Evolutionary conservation across 1,284 basidiomycete genomes (phyloP).

Genomic region (Apiotrichum akiyoshidainum): DNA sequence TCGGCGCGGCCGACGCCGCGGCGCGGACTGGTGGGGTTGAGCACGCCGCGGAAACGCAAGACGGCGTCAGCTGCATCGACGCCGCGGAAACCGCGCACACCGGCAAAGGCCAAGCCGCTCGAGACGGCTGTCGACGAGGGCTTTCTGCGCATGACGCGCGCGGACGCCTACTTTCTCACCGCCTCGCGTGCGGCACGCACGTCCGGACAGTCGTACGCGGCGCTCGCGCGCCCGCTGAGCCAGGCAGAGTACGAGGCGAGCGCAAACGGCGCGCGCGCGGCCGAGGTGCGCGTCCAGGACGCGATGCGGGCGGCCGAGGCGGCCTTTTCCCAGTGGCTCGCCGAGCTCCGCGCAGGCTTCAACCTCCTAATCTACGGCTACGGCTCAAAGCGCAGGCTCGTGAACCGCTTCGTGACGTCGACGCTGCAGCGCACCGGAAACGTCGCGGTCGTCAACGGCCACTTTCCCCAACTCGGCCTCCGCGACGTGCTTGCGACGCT

Average conservation of each 20-base stretch:
- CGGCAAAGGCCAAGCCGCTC: slow-evolving; percentile 6
- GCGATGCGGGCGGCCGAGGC: slow-evolving; percentile 14
- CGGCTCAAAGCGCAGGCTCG: slow-evolving; percentile 71
- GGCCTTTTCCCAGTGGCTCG: slow-evolving; percentile 55
- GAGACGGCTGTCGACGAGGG: slow-evolving; percentile 28
- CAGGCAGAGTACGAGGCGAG: slow-evolving; percentile 43
- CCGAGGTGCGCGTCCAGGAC: slow-evolving; percentile 30
- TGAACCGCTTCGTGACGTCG: slow-evolving; percentile 68
- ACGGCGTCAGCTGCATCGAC: slow-evolving; percentile 27
- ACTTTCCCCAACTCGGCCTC: slow-evolving; percentile 65
- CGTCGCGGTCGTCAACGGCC: slow-evolving; percentile 75
- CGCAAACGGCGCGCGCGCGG: slow-evolving; percentile 1
- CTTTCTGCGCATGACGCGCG: slow-evolving; percentile 52
- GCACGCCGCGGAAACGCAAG: slow-evolving; percentile 31
- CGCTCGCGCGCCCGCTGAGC: slow-evolving; percentile 60
- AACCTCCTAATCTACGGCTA: slow-evolving; percentile 80
- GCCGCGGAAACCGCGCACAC: slow-evolving; percentile 13
- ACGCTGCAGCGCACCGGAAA: slow-evolving; percentile 61
- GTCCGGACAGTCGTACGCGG: slow-evolving; percentile 71
- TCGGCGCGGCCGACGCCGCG: slow-evolving; percentile 7
- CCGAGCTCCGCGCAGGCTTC: slow-evolving; percentile 75
- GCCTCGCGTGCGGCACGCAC: slow-evolving; percentile 64
- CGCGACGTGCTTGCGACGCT: slow-evolving; percentile 69
- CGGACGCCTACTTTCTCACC: slow-evolving; percentile 75
- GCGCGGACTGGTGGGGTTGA: slow-evolving; percentile 13